Percentiles rank a stretch among this genome's conserved stretches.
These are phyloP conservation scores for Rubia peregrina DNA, from an alignment of 305 asterid genomes.

Conservation along the genomic window DNA sequence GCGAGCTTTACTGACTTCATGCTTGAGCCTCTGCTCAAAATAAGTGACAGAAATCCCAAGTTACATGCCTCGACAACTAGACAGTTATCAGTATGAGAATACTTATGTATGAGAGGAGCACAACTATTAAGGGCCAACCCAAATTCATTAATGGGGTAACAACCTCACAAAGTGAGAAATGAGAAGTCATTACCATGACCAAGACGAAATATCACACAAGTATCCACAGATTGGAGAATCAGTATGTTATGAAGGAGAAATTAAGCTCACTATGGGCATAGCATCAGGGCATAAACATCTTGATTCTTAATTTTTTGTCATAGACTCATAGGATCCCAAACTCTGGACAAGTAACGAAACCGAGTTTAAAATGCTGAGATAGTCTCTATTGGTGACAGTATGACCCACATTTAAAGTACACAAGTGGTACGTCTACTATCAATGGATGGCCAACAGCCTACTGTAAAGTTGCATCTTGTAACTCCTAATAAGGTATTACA, in stretches of 20 bases:
- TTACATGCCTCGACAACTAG: background rate
- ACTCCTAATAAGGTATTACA: background rate
- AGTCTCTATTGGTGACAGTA: background rate
- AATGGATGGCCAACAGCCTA: background rate
- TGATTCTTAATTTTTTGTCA: no score
- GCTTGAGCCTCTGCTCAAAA: conserved; percentile 56
- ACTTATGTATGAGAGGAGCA: no score
- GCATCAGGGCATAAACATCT: background rate
- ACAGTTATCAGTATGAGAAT: background rate
- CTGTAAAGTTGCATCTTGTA: background rate
- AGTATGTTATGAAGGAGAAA: no score
- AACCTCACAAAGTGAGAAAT: background rate
- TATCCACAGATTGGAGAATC: no score
- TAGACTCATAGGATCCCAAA: no score
- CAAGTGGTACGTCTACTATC: background rate
- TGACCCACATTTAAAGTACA: background rate
- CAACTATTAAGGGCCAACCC: background rate
- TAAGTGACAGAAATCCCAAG: background rate
- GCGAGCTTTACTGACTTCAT: conserved; percentile 79
- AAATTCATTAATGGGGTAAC: background rate
- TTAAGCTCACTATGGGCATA: background rate
- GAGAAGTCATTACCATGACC: background rate
- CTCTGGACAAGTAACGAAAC: no score
- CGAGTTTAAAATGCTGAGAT: background rate
- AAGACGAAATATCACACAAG: background rate